Evolutionary conservation across 2,329 filamentous ascomycete species (phyloP).

Genomic region (Colletotrichum gigasporum): DNA sequence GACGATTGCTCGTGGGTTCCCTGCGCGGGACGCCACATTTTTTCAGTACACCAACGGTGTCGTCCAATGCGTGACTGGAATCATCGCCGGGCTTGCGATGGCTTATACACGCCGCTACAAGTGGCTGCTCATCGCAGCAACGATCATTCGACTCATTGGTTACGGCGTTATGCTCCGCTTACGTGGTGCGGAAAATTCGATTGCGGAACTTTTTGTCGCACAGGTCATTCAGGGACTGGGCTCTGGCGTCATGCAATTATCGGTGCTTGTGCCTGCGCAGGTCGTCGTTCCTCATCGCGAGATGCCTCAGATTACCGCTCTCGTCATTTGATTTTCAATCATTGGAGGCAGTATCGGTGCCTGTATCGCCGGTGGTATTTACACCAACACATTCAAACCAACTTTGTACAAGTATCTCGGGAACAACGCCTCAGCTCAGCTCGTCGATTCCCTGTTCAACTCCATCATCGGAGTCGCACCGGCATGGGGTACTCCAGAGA

Average conservation of each 20-base stretch:
- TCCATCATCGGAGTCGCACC: constrained; percentile 17
- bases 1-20: constrained; percentile 45
- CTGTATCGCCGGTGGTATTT: constrained; percentile 43
- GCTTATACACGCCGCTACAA: constrained; percentile 43
- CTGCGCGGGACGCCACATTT: constrained; percentile 39
- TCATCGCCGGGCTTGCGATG: constrained; percentile 50
- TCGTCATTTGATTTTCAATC: constrained; percentile 41
- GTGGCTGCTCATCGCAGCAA: constrained; percentile 40
- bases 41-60: constrained; percentile 46
- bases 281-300: constrained; percentile 40
- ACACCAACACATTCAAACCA: constrained; percentile 42
- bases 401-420: constrained; percentile 10
- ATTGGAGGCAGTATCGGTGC: constrained; percentile 43
- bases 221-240: constrained; percentile 44
- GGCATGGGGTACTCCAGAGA: constrained; percentile 18
- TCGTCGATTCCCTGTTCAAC: constrained; percentile 18
- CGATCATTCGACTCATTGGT: constrained; percentile 42
- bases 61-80: constrained; percentile 47
- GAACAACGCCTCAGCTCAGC: neutral
- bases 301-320: constrained; percentile 43
- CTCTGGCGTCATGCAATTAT: constrained; percentile 41
- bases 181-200: constrained; percentile 38
- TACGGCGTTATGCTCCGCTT: constrained; percentile 45
- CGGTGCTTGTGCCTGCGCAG: constrained; percentile 40
- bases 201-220: constrained; percentile 48